Evolutionary conservation across 768 basidiomycete genomes (phyloP).

Genomic region (Termitomyces sp.): DNA sequence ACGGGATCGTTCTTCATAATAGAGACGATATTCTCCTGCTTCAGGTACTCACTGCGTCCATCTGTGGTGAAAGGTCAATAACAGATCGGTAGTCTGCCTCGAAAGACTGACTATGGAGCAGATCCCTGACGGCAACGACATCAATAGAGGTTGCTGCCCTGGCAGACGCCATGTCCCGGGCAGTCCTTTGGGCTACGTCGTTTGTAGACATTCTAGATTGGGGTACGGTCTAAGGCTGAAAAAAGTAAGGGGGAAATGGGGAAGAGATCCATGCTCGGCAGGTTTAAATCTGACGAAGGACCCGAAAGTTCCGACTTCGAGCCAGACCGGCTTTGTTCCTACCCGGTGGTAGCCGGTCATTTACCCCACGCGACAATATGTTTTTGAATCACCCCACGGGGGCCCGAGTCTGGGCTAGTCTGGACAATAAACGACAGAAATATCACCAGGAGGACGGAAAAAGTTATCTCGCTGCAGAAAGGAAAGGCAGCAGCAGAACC

Average conservation of each 20-base stretch:
- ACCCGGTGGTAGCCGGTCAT: not conserved
- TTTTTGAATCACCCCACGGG: not conserved
- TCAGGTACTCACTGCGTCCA: slow-evolving; percentile 44
- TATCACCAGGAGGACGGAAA: not conserved
- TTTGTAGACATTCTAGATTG: slow-evolving; percentile 4
- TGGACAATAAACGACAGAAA: not conserved
- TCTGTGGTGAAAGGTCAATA: slow-evolving; percentile 25
- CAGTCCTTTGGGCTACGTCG: slow-evolving; percentile 41
- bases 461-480: not conserved
- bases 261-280: not conserved
- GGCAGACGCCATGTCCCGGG: slow-evolving; percentile 46
- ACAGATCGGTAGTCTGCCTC: not conserved
- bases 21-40: slow-evolving; percentile 33
- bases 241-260: not conserved
- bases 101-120: slow-evolving; percentile 41
- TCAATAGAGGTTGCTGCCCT: slow-evolving; percentile 37
- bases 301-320: not conserved
- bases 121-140: slow-evolving; percentile 35
- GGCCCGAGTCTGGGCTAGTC: not conserved
- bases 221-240: not conserved
- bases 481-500: not conserved
- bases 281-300: not conserved
- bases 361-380: not conserved
- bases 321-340: not conserved
- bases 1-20: slow-evolving; percentile 47